Conservation (phyloP, 2,329 filamentous ascomycete species). For the Conoideocrella luteorostrata region DNA sequence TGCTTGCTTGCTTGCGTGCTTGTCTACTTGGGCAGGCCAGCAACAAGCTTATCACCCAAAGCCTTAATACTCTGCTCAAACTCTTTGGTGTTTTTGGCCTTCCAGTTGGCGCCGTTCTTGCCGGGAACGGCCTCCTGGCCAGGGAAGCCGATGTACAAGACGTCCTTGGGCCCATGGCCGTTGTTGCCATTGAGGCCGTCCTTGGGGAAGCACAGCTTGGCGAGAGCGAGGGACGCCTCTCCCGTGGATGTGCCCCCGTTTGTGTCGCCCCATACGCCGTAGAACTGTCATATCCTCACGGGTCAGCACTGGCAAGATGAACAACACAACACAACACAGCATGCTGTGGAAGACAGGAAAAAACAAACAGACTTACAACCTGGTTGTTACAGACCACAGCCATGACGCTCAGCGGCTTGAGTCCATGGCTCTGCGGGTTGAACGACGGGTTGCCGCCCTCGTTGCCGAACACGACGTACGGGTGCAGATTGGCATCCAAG, state of each 20-base stretch:
- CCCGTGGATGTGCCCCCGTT: slow-evolving; percentile 51
- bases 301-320: background rate
- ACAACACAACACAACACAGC: background rate
- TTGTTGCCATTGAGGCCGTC: slow-evolving; percentile 42
- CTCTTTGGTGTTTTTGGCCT: slow-evolving; percentile 36
- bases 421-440: slow-evolving; percentile 32
- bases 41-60: slow-evolving; percentile 45
- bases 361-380: slow-evolving; percentile 26
- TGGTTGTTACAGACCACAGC: slow-evolving; percentile 46
- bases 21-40: background rate
- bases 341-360: too few relatives aligned
- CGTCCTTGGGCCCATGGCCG: slow-evolving; percentile 50
- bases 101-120: slow-evolving; percentile 44
- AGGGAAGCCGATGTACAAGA: slow-evolving; percentile 56
- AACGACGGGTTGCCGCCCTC: slow-evolving; percentile 29
- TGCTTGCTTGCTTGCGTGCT: too few relatives aligned
- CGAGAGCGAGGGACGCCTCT: slow-evolving; percentile 51
- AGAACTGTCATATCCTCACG: slow-evolving; percentile 30
- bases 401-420: slow-evolving; percentile 46
- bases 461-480: slow-evolving; percentile 50
- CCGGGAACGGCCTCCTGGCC: slow-evolving; percentile 52
- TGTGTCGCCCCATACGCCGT: slow-evolving; percentile 56
- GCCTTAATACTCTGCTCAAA: slow-evolving; percentile 48
- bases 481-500: slow-evolving; percentile 42
- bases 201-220: slow-evolving; percentile 47